Evolutionary conservation across 2,329 filamentous ascomycete species (phyloP).

Genomic region (Alternaria hordeiaustralica): DNA sequence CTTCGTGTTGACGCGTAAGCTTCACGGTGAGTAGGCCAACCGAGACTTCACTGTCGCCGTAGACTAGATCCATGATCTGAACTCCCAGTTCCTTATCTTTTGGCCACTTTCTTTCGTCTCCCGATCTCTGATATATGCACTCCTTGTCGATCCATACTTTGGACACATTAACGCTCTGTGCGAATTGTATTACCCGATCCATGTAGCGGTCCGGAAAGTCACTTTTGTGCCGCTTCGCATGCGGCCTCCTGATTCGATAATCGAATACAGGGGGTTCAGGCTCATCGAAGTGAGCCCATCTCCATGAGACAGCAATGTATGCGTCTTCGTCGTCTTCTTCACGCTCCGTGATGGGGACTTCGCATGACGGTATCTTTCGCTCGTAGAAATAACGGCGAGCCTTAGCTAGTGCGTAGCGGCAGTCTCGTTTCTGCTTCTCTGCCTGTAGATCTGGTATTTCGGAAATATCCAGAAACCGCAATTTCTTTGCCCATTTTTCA

Average conservation of each 20-base stretch:
- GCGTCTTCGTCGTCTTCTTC: conserved; percentile 1
- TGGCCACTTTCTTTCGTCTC: conserved; percentile 1
- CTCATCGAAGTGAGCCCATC: conserved; percentile 11
- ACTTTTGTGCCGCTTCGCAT: conserved; percentile 11
- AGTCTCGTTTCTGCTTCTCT: neutral
- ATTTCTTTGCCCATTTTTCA: conserved; percentile 12
- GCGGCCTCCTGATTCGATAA: conserved; percentile 14
- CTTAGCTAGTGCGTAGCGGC: neutral
- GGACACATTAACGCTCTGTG: conserved; percentile 7
- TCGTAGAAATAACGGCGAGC: neutral
- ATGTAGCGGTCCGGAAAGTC: conserved; percentile 24
- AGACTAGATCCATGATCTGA: conserved; percentile 30
- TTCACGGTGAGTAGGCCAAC: conserved; percentile 21
- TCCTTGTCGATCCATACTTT: conserved; percentile 29
- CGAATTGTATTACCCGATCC: conserved; percentile 25
- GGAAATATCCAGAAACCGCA: conserved; percentile 26
- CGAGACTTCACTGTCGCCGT: conserved; percentile 13
- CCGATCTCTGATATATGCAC: conserved; percentile 25
- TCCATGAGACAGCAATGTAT: conserved; percentile 29
- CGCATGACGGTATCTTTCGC: neutral
- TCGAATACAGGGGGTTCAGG: conserved; percentile 2
- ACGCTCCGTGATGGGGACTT: neutral
- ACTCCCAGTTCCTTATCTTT: conserved; percentile 15
- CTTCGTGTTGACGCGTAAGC: conserved; percentile 13
- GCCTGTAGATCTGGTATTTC: conserved; percentile 4